Evolutionary conservation across 1,284 basidiomycete species (phyloP).

Genomic region (Ustilago curta): DNA sequence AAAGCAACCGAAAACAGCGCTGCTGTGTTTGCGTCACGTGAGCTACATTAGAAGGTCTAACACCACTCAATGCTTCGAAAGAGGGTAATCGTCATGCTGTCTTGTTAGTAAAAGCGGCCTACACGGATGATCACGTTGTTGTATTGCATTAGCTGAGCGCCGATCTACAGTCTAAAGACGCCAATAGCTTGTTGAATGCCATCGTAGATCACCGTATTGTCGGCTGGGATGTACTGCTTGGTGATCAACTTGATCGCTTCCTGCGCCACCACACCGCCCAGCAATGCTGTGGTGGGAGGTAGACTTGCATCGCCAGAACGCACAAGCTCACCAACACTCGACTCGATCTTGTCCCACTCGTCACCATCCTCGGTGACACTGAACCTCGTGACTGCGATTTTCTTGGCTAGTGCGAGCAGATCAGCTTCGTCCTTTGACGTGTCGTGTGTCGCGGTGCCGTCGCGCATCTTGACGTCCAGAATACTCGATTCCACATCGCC

Average conservation of each 20-base stretch:
- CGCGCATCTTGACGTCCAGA: slow-evolving; percentile 54
- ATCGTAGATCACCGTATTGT: slow-evolving; percentile 87
- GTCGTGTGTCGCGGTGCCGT: slow-evolving; percentile 69
- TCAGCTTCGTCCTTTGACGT: slow-evolving; percentile 56
- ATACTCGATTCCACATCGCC: slow-evolving; percentile 31
- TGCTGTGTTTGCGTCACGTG: slow-evolving; percentile 12
- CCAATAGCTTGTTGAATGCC: slow-evolving; percentile 75
- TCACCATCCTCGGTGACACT: slow-evolving; percentile 32
- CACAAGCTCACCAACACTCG: slow-evolving; percentile 81
- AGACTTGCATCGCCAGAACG: slow-evolving; percentile 83
- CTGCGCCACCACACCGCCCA: slow-evolving; percentile 95
- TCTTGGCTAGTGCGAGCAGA: slow-evolving; percentile 29
- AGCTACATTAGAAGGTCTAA: neutral
- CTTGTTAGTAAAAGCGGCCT: neutral
- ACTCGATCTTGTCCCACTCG: slow-evolving; percentile 74
- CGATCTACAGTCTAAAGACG: slow-evolving; percentile 53
- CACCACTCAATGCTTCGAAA: neutral
- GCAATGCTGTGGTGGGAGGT: slow-evolving; percentile 90
- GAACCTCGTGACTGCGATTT: slow-evolving; percentile 22
- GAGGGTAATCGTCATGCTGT: neutral
- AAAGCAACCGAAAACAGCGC: no score
- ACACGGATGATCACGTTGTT: neutral
- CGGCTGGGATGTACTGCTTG: slow-evolving; percentile 91
- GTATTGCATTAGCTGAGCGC: neutral
- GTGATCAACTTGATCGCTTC: slow-evolving; percentile 98